phyloP scores from a whole-genome alignment of 805 yeast genomes.

The Starmerella geochares region DNA sequence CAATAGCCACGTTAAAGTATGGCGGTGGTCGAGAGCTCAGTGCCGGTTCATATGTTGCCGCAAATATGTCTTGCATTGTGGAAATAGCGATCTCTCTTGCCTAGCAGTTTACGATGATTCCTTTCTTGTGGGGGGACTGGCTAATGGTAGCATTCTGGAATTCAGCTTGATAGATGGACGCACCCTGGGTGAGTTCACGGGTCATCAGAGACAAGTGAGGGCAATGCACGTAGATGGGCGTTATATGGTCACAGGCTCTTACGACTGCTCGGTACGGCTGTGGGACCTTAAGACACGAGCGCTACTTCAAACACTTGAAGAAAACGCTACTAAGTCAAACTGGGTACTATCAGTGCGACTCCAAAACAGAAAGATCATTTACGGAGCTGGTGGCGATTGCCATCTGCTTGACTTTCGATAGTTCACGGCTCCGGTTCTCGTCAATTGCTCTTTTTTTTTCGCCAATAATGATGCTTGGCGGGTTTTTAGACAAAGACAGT shows the following conservation, averaged over 20 bases:
- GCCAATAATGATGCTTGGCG: too few relatives aligned
- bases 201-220: slow-evolving; percentile 77
- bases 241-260: slow-evolving; percentile 69
- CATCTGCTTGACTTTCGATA: background rate
- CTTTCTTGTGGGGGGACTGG: background rate
- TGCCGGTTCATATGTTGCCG: background rate
- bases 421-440: too few relatives aligned
- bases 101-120: slow-evolving; percentile 1
- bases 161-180: background rate
- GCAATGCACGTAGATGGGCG: slow-evolving; percentile 67
- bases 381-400: slow-evolving; percentile 2
- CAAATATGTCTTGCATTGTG: background rate
- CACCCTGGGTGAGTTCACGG: slow-evolving; percentile 29
- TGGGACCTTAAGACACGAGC: slow-evolving; percentile 29
- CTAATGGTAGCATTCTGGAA: background rate
- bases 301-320: slow-evolving; percentile 21
- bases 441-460: too few relatives aligned
- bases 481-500: too few relatives aligned
- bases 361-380: background rate
- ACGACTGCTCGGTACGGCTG: slow-evolving; percentile 31
- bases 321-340: background rate
- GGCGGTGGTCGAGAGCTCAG: background rate
- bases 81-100: background rate
- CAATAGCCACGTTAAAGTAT: background rate
- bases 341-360: slow-evolving; percentile 11